These are phyloP conservation scores for Botrytis fabae DNA, from an alignment of 2,329 filamentous ascomycete species.

Conservation along the genomic window DNA sequence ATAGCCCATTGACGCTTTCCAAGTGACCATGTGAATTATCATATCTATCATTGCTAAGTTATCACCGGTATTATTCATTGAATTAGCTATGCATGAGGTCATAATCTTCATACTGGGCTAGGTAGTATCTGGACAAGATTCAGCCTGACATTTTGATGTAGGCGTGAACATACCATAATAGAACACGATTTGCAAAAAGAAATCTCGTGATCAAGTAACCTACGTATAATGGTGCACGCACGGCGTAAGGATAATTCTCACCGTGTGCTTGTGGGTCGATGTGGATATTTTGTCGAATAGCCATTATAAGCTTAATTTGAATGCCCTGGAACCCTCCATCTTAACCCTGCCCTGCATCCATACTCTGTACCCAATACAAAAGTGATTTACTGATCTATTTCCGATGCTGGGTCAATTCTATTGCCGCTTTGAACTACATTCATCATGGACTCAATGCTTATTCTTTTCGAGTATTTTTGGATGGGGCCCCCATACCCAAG, in stretches of 20 bases:
- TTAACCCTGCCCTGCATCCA: background rate
- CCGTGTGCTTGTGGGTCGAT: background rate
- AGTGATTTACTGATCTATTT: background rate
- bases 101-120: background rate
- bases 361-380: background rate
- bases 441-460: background rate
- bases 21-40: background rate
- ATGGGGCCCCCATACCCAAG: background rate
- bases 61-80: background rate
- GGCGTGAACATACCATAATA: background rate
- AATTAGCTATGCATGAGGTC: background rate
- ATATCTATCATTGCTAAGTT: background rate
- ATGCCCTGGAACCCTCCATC: background rate
- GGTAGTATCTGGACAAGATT: background rate
- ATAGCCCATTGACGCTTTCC: background rate
- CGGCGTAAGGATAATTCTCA: background rate
- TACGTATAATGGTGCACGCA: background rate
- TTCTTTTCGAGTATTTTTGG: background rate
- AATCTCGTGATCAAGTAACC: background rate
- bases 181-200: background rate
- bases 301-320: background rate
- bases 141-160: background rate
- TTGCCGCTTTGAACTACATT: background rate
- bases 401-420: background rate
- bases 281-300: background rate